Evolutionary conservation across 2,329 filamentous ascomycete species (phyloP).

Genomic region (Cladosporium sp.): DNA sequence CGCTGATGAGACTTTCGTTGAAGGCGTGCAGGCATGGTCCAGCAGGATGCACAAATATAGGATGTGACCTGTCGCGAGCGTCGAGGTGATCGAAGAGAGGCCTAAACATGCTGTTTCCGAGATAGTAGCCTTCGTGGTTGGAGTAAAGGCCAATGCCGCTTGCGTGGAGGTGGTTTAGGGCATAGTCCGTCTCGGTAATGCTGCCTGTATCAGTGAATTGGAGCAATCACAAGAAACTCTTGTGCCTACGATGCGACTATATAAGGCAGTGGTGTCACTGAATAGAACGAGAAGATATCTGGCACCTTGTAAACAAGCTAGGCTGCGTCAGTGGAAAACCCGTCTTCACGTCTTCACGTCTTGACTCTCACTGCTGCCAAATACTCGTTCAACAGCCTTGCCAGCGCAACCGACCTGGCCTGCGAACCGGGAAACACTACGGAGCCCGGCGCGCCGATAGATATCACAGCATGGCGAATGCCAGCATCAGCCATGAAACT

Average conservation of each 20-base stretch:
- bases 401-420: conserved; percentile 30
- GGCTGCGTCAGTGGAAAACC: neutral
- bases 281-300: conserved; percentile 14
- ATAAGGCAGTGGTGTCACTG: conserved; percentile 15
- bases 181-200: conserved; percentile 30
- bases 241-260: conserved; percentile 10
- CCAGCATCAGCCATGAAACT: conserved; percentile 27
- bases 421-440: conserved; percentile 29
- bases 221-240: no score
- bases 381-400: conserved; percentile 34
- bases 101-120: conserved; percentile 42
- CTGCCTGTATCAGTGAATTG: conserved; percentile 13
- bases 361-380: conserved; percentile 7
- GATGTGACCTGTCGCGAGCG: conserved; percentile 31
- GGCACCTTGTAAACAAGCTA: conserved; percentile 11
- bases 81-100: conserved; percentile 44
- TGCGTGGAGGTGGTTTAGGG: conserved; percentile 33
- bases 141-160: conserved; percentile 48
- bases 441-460: conserved; percentile 33
- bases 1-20: conserved; percentile 16
- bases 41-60: conserved; percentile 51
- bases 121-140: conserved; percentile 48
- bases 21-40: conserved; percentile 32
- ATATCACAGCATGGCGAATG: conserved; percentile 30
- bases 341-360: no score